phyloP scores from a whole-genome alignment of 768 basidiomycete species.

The Cyclocybe aegerita region DNA sequence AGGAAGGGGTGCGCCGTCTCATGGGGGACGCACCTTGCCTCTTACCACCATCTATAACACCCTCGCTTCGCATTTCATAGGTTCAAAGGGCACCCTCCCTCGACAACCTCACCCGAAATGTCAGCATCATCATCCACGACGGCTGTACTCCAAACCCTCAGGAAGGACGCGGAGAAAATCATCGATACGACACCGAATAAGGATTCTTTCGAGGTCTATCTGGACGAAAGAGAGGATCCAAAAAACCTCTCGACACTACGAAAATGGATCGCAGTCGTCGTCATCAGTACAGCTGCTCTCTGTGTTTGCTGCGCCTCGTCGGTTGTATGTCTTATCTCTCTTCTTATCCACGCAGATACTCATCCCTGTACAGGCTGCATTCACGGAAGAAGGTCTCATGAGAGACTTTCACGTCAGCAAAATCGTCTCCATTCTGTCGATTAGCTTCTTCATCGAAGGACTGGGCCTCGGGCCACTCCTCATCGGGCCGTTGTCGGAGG shows the following conservation, averaged over 20 bases:
- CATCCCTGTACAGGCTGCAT: slow-evolving; percentile 43
- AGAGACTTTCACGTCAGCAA: slow-evolving; percentile 45
- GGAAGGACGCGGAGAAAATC: too few relatives aligned
- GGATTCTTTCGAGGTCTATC: slow-evolving; percentile 26
- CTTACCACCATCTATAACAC: too few relatives aligned
- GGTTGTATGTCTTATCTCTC: slow-evolving; percentile 37
- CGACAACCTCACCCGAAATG: too few relatives aligned
- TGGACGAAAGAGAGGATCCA: slow-evolving; percentile 43
- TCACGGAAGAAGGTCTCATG: slow-evolving; percentile 61
- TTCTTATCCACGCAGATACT: background rate
- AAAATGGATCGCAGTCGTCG: slow-evolving; percentile 49
- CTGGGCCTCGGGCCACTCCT: slow-evolving; percentile 57
- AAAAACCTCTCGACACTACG: slow-evolving; percentile 35
- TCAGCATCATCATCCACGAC: too few relatives aligned
- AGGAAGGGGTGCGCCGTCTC: too few relatives aligned
- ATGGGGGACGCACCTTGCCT: too few relatives aligned
- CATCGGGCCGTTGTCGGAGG: slow-evolving; percentile 51
- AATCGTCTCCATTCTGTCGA: slow-evolving; percentile 48
- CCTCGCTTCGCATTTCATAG: too few relatives aligned
- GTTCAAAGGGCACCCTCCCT: too few relatives aligned
- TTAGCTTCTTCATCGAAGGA: slow-evolving; percentile 61
- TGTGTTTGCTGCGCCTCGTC: slow-evolving; percentile 59
- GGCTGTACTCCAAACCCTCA: too few relatives aligned
- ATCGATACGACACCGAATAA: too few relatives aligned
- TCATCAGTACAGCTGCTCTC: slow-evolving; percentile 46